A percentile compares a stretch with the other conserved stretches of the same genome.
phyloP scores from a whole-genome alignment of 2,329 filamentous ascomycete genomes.

The Clonostachys chloroleuca region DNA sequence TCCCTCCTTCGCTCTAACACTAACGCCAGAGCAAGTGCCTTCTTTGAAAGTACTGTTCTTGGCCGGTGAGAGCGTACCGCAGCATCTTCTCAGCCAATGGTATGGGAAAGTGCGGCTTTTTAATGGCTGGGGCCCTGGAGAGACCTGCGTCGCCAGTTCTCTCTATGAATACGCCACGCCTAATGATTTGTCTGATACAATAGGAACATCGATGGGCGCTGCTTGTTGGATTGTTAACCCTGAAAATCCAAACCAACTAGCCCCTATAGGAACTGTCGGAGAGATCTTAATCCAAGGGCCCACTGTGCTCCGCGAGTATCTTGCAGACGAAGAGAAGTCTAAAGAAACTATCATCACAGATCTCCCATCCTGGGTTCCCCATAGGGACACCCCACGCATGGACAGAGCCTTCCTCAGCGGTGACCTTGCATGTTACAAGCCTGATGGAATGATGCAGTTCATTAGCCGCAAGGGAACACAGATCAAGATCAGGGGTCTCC shows the following conservation, averaged over 20 bases:
- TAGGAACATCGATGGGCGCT: constrained; percentile 5
- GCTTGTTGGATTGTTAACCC: constrained; percentile 6
- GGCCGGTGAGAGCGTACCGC: constrained; percentile 7
- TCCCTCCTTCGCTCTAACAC: constrained; percentile 1
- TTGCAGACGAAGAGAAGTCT: constrained; percentile 27
- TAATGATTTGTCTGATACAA: not conserved
- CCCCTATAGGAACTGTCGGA: constrained; percentile 6
- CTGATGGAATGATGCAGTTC: constrained; percentile 1
- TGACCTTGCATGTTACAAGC: constrained; percentile 1
- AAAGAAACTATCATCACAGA: constrained; percentile 5
- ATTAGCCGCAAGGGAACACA: constrained; percentile 1
- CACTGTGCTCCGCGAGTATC: constrained; percentile 39
- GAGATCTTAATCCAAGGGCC: constrained; percentile 17
- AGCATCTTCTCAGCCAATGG: constrained; percentile 9
- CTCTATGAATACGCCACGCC: constrained; percentile 1
- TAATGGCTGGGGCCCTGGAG: constrained; percentile 11
- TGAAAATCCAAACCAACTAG: constrained; percentile 1
- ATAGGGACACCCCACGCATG: not conserved
- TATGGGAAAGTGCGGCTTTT: not conserved
- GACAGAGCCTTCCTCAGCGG: not conserved
- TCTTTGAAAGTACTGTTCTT: constrained; percentile 2
- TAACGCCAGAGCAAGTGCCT: constrained; percentile 1
- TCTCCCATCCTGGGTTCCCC: not conserved
- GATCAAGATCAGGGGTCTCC: constrained; percentile 1
- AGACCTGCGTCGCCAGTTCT: constrained; percentile 3